A percentile compares a stretch with the other conserved stretches of the same genome.
Evolutionary conservation across 345 rosid species (phyloP).

Genomic region (Pistacia integerrima): DNA sequence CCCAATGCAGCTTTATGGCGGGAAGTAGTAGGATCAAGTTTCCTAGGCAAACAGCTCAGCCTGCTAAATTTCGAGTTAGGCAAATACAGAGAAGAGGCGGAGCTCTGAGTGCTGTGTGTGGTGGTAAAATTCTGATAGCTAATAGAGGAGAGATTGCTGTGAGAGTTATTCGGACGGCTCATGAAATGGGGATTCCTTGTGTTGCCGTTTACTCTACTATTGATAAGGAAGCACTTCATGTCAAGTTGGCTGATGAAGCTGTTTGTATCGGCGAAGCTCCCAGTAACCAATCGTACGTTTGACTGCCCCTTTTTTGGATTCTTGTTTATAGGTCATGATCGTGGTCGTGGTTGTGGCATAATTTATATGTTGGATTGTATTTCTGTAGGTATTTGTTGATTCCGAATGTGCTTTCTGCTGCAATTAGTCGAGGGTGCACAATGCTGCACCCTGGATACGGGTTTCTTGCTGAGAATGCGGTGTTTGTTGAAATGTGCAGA

Average conservation of each 20-base stretch:
- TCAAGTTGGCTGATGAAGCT: slow-evolving; percentile 91
- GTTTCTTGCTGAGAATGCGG: slow-evolving; percentile 95
- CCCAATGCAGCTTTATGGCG: slow-evolving; percentile 62
- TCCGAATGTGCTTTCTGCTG: slow-evolving; percentile 93
- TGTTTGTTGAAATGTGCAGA: slow-evolving; percentile 94
- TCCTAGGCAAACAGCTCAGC: slow-evolving; percentile 48
- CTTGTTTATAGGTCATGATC: too few relatives aligned
- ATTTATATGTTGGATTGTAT: slow-evolving; percentile 13
- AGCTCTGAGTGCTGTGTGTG: slow-evolving; percentile 63
- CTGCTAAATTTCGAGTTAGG: slow-evolving; percentile 32
- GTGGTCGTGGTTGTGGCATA: background rate
- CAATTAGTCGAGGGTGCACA: slow-evolving; percentile 82
- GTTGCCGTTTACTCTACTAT: slow-evolving; percentile 96
- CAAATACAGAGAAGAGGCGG: slow-evolving; percentile 21
- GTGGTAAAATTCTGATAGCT: slow-evolving; percentile 88
- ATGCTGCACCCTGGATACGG: slow-evolving; percentile 99
- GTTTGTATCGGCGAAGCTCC: slow-evolving; percentile 99
- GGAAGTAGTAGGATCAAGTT: slow-evolving; percentile 49
- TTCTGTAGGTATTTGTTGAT: slow-evolving; percentile 70
- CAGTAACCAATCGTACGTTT: slow-evolving; percentile 76
- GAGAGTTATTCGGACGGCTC: slow-evolving; percentile 92
- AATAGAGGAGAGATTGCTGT: slow-evolving; percentile 98
- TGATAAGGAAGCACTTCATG: slow-evolving; percentile 95
- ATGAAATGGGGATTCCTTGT: slow-evolving; percentile 96
- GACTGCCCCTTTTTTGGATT: too few relatives aligned